Conservation (phyloP, 139 green algal genomes). For the Astrephomene gubernaculifera region DNA sequence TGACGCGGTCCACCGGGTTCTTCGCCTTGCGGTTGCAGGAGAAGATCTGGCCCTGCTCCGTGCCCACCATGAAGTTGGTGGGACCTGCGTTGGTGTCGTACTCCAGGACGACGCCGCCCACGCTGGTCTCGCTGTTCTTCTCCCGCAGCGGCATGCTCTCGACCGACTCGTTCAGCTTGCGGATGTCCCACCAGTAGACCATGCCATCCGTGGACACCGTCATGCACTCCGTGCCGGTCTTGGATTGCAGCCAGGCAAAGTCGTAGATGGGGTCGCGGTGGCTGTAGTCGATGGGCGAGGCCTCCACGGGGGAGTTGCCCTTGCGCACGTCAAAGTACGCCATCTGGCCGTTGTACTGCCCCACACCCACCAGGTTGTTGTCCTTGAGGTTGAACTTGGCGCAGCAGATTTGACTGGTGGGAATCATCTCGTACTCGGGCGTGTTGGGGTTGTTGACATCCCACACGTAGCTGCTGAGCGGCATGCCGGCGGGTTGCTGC, state of each 20-base stretch:
- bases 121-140: slow-evolving; percentile 59
- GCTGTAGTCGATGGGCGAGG: slow-evolving; percentile 78
- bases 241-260: slow-evolving; percentile 92
- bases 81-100: slow-evolving; percentile 88
- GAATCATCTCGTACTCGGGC: slow-evolving; percentile 84
- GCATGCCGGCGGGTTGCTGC: slow-evolving; percentile 79
- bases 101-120: slow-evolving; percentile 83
- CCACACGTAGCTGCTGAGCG: slow-evolving; percentile 88
- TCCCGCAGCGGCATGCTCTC: slow-evolving; percentile 80
- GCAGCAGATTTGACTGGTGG: slow-evolving; percentile 81
- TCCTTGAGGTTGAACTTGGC: slow-evolving; percentile 91
- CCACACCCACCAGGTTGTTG: slow-evolving; percentile 81
- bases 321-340: slow-evolving; percentile 89
- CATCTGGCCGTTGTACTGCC: slow-evolving; percentile 94
- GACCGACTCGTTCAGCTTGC: slow-evolving; percentile 81
- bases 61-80: slow-evolving; percentile 97
- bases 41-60: slow-evolving; percentile 76
- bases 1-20: slow-evolving; percentile 88
- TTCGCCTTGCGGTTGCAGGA: slow-evolving; percentile 86
- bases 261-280: slow-evolving; percentile 87
- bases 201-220: slow-evolving; percentile 80
- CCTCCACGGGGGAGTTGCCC: slow-evolving; percentile 76
- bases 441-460: slow-evolving; percentile 89
- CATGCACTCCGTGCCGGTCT: slow-evolving; percentile 94
- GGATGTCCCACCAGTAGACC: slow-evolving; percentile 91